phyloP scores from a whole-genome alignment of 139 green algal genomes.

The Picochlorum costavermella region DNA sequence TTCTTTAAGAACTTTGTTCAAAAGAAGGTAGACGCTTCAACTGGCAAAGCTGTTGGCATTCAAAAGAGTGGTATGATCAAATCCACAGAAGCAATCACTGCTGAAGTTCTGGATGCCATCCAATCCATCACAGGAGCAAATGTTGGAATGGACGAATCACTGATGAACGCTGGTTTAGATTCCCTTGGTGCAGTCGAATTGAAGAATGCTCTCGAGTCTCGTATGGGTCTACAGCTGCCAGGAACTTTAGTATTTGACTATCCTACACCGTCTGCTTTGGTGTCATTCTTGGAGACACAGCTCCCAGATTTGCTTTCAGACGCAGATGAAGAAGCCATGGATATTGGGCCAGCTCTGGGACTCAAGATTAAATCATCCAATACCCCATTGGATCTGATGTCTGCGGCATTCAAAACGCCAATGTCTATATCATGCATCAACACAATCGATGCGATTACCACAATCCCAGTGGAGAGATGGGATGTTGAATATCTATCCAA shows the following conservation, averaged over 20 bases:
- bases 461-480: constrained; percentile 45
- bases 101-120: constrained; percentile 27
- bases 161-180: constrained; percentile 76
- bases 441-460: constrained; percentile 31
- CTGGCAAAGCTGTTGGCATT: not conserved
- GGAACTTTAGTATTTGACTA: constrained; percentile 83
- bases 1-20: constrained; percentile 30
- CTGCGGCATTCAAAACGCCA: not conserved
- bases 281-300: constrained; percentile 4
- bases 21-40: not conserved
- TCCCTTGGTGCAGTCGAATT: constrained; percentile 56
- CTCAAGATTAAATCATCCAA: not conserved
- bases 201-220: constrained; percentile 42
- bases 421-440: constrained; percentile 10
- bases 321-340: not conserved
- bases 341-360: not conserved
- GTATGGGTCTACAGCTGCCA: constrained; percentile 54
- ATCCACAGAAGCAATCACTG: constrained; percentile 12
- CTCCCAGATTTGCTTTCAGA: constrained; percentile 8
- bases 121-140: constrained; percentile 32
- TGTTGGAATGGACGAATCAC: constrained; percentile 37
- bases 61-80: not conserved
- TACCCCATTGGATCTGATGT: not conserved
- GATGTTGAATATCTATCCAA: constrained; percentile 34
- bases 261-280: constrained; percentile 48